These are phyloP conservation scores for Cyberlindnera euphorbiiphila DNA, from an alignment of 805 yeast genomes.

Conservation along the genomic window DNA sequence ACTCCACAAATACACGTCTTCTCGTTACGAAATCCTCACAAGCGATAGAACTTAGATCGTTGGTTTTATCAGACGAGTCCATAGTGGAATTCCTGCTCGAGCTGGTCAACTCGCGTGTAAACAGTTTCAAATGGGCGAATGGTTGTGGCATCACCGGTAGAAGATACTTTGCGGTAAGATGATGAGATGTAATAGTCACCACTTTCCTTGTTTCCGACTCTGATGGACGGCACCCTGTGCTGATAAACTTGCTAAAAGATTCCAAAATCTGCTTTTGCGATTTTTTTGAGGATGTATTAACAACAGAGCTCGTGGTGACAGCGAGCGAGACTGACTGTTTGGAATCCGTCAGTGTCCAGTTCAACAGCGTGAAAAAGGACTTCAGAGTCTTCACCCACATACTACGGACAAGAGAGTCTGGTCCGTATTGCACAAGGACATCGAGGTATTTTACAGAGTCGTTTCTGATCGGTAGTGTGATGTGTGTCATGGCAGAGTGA, in stretches of 20 bases:
- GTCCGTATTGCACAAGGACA: conserved; percentile 51
- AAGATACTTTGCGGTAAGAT: conserved; percentile 48
- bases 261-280: conserved; percentile 30
- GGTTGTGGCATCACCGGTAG: conserved; percentile 58
- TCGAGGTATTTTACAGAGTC: conserved; percentile 69
- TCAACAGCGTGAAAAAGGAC: conserved; percentile 63
- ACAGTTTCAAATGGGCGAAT: conserved; percentile 58
- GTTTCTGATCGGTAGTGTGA: conserved; percentile 67
- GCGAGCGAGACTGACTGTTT: conserved; percentile 30
- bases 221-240: conserved; percentile 34
- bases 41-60: conserved; percentile 41
- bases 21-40: conserved; percentile 64
- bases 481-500: conserved; percentile 92
- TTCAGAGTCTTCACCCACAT: conserved; percentile 68
- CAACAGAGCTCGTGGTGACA: conserved; percentile 30
- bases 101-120: conserved; percentile 37
- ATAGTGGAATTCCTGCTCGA: conserved; percentile 14
- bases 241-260: conserved; percentile 39
- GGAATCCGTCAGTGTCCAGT: conserved; percentile 56
- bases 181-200: conserved; percentile 35
- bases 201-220: conserved; percentile 18
- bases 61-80: conserved; percentile 14
- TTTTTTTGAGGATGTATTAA: conserved; percentile 16
- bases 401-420: conserved; percentile 52
- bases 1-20: conserved; percentile 47